These are phyloP conservation scores for Apiospora kogelbergensis DNA, from an alignment of 2,329 filamentous ascomycete species.

Conservation along the genomic window DNA sequence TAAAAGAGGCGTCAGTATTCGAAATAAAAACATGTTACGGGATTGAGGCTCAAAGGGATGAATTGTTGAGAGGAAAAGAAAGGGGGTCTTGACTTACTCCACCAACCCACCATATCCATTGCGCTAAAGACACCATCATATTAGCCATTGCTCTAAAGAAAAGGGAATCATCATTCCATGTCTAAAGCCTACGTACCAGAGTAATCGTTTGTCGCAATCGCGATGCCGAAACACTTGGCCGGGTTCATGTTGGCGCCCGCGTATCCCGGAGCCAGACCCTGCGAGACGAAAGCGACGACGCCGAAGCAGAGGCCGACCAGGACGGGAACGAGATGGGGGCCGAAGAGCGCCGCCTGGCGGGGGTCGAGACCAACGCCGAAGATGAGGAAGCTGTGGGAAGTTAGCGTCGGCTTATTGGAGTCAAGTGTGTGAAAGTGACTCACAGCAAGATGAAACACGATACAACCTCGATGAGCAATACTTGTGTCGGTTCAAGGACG, in stretches of 20 bases:
- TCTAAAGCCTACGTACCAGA: conserved; percentile 17
- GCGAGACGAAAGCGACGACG: conserved; percentile 35
- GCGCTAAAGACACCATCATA: conserved; percentile 22
- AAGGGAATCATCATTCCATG: background rate
- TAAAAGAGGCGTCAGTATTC: background rate
- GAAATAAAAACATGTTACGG: background rate
- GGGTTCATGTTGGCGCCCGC: conserved; percentile 44
- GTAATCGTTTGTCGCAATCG: conserved; percentile 34
- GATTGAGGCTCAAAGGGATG: background rate
- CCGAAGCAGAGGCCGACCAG: conserved; percentile 44
- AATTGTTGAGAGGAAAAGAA: too few relatives aligned
- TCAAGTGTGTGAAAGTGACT: background rate
- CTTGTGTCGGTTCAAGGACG: conserved; percentile 36
- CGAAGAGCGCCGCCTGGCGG: conserved; percentile 47
- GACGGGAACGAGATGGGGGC: conserved; percentile 47
- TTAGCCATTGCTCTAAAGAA: background rate
- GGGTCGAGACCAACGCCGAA: conserved; percentile 56
- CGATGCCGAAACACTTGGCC: conserved; percentile 44
- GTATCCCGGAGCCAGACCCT: conserved; percentile 39
- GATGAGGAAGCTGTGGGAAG: conserved; percentile 36
- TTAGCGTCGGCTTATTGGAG: background rate
- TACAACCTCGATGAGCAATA: conserved; percentile 48
- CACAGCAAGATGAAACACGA: conserved; percentile 39
- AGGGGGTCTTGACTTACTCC: conserved; percentile 22
- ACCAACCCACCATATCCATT: conserved; percentile 40